Conservation (phyloP, 345 rosid genomes). For the Acer negundo region DNA sequence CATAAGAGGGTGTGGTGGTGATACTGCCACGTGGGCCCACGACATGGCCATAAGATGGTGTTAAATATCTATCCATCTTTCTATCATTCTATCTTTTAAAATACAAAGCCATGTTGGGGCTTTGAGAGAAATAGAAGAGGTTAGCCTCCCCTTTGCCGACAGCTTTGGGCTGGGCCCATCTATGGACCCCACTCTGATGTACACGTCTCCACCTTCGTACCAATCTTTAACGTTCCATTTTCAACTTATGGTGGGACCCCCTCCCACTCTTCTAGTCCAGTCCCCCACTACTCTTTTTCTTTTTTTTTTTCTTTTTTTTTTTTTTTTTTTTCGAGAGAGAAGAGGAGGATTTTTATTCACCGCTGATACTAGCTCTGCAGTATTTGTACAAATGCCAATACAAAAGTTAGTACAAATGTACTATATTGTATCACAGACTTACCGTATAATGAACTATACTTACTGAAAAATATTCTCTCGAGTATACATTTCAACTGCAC, state of each 20-base stretch:
- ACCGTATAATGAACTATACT: no score
- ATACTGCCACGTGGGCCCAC: conserved; percentile 27
- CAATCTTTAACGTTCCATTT: neutral
- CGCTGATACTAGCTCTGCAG: neutral
- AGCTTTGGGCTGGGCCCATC: conserved; percentile 31
- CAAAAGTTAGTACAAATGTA: no score
- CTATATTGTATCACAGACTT: no score
- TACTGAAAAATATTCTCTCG: neutral
- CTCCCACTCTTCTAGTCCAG: no score
- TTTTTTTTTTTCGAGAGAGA: no score
- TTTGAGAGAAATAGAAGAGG: conserved; percentile 15
- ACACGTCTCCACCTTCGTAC: neutral
- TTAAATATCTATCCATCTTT: neutral
- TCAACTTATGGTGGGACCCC: conserved; percentile 15
- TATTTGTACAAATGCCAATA: no score
- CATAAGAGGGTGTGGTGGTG: conserved; percentile 21
- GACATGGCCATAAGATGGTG: conserved; percentile 3
- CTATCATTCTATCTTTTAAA: neutral
- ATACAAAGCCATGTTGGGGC: conserved; percentile 9
- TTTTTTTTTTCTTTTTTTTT: no score
- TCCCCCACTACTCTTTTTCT: no score
- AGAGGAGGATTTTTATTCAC: neutral
- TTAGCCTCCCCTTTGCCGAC: conserved; percentile 59
- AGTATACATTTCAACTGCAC: neutral
- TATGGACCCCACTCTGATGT: conserved; percentile 4